Percentiles rank a stretch among this genome's conserved stretches.
Conservation (phyloP, 768 basidiomycete species). For the Tubosaeta brunneosetosa region DNA sequence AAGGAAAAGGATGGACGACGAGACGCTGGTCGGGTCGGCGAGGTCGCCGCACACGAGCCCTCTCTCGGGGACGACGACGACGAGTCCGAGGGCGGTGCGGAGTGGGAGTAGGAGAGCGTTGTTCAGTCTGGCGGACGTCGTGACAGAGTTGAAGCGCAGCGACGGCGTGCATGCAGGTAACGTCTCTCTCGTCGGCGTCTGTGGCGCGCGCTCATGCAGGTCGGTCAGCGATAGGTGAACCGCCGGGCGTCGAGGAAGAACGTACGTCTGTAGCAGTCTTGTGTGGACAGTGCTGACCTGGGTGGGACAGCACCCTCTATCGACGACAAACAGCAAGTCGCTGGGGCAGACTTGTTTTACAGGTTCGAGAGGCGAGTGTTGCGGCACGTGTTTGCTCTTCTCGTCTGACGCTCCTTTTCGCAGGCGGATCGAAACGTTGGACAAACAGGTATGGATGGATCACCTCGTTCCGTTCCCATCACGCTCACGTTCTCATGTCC, state of each 20-base stretch:
- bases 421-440: conserved; percentile 44
- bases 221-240: conserved; percentile 26
- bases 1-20: conserved; percentile 18
- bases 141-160: conserved; percentile 40
- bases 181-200: conserved; percentile 6
- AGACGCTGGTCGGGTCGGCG: conserved; percentile 20
- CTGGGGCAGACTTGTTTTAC: conserved; percentile 41
- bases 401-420: background rate
- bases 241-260: conserved; percentile 35
- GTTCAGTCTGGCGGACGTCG: conserved; percentile 40
- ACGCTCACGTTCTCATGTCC: background rate
- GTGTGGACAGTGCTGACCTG: background rate
- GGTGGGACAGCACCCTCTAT: conserved; percentile 30
- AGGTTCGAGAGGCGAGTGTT: conserved; percentile 39
- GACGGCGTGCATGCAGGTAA: conserved; percentile 28
- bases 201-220: background rate
- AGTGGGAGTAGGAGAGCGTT: conserved; percentile 31
- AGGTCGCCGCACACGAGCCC: conserved; percentile 20
- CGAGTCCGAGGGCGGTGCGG: conserved; percentile 9
- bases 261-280: conserved; percentile 14
- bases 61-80: conserved; percentile 14
- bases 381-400: background rate
- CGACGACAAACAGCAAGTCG: conserved; percentile 46
- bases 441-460: conserved; percentile 37
- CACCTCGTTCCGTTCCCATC: background rate